Conservation (phyloP, 2,329 filamentous ascomycete species). For the Proliferodiscus dingleyae region DNA sequence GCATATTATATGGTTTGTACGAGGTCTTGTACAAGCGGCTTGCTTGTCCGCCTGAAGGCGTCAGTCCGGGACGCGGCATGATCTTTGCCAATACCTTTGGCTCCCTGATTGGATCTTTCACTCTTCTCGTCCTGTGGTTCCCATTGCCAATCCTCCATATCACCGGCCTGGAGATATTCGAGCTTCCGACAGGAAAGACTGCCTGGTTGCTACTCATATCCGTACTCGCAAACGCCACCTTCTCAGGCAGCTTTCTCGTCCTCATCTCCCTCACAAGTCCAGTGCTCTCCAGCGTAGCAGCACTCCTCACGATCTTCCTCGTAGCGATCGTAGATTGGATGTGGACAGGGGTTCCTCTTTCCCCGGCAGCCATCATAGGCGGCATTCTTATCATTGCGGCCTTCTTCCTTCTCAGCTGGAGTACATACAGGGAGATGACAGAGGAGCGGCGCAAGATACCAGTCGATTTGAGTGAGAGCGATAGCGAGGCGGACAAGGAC, state of each 20-base stretch:
- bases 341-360: constrained; percentile 71
- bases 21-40: constrained; percentile 94
- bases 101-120: constrained; percentile 81
- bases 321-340: constrained; percentile 90
- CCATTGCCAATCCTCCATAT: constrained; percentile 81
- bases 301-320: constrained; percentile 92
- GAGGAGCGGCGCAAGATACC: constrained; percentile 67
- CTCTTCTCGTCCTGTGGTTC: constrained; percentile 82
- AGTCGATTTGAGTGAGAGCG: constrained; percentile 36
- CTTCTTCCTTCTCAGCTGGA: constrained; percentile 83
- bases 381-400: constrained; percentile 82
- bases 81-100: constrained; percentile 94
- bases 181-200: constrained; percentile 70
- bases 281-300: constrained; percentile 86
- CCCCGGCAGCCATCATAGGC: constrained; percentile 70
- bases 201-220: constrained; percentile 76
- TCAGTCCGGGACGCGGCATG: constrained; percentile 79
- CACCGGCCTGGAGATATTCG: constrained; percentile 75
- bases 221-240: constrained; percentile 82
- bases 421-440: constrained; percentile 88
- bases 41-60: constrained; percentile 89
- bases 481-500: too few species aligned
- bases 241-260: constrained; percentile 88
- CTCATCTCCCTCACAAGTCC: constrained; percentile 90
- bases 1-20: constrained; percentile 91